Conservation (phyloP, 305 asterid genomes). For the Fraxinus ornus region DNA sequence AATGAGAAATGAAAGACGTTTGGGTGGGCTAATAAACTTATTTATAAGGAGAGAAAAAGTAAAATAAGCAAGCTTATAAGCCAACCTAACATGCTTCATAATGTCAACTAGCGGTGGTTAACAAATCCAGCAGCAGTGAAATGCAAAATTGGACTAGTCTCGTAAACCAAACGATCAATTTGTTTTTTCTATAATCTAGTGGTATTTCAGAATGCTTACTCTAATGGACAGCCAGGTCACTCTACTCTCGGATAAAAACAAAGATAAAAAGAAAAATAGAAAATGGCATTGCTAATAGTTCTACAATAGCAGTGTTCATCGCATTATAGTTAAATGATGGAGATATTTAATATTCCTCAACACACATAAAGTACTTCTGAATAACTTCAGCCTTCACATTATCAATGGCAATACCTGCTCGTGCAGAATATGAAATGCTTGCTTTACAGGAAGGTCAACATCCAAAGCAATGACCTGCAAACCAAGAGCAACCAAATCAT, state of each 20-base stretch:
- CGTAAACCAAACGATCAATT: background rate
- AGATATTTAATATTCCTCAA: background rate
- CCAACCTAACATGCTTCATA: background rate
- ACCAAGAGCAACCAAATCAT: conserved; percentile 22
- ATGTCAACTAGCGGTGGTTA: background rate
- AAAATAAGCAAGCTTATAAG: background rate
- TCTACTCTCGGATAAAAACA: background rate
- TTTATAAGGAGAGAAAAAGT: background rate
- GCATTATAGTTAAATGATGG: background rate
- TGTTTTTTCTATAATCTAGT: background rate
- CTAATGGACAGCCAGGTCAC: background rate
- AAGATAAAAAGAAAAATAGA: background rate
- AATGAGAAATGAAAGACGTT: background rate
- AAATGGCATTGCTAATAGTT: background rate
- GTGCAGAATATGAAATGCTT: conserved; percentile 79
- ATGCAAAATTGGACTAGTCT: background rate
- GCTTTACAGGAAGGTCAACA: conserved; percentile 89
- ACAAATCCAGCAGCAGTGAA: background rate
- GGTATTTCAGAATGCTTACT: background rate
- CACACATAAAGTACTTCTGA: background rate
- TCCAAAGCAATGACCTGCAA: conserved; percentile 84
- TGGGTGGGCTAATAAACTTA: background rate
- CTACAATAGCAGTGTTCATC: background rate
- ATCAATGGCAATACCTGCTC: conserved; percentile 61
- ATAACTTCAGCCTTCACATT: conserved; percentile 8